A percentile compares a stretch with the other conserved stretches of the same genome.
These are phyloP conservation scores for Chrysoporthe cubensis DNA, from an alignment of 2,329 filamentous ascomycete genomes.

Conservation along the genomic window DNA sequence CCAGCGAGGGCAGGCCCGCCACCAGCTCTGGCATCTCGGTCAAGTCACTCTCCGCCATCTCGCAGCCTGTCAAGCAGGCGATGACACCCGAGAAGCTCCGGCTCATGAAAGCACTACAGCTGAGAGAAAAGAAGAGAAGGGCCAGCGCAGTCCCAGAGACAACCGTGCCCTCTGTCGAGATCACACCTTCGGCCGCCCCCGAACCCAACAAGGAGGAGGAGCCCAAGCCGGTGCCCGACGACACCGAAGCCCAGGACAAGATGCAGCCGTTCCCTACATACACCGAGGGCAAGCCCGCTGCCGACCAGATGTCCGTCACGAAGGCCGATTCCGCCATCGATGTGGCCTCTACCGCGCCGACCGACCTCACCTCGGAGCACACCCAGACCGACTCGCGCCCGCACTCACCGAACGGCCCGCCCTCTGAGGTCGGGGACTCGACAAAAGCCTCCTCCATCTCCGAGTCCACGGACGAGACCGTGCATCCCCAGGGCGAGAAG, in stretches of 20 bases:
- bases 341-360: slow-evolving; percentile 50
- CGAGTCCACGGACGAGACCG: slow-evolving; percentile 64
- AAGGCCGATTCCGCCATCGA: slow-evolving; percentile 61
- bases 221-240: slow-evolving; percentile 38
- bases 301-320: slow-evolving; percentile 43
- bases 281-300: slow-evolving; percentile 32
- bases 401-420: slow-evolving; percentile 55
- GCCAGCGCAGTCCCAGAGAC: slow-evolving; percentile 39
- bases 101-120: slow-evolving; percentile 90
- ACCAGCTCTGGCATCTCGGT: slow-evolving; percentile 52
- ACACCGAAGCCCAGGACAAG: slow-evolving; percentile 23
- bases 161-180: slow-evolving; percentile 35
- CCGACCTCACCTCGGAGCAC: slow-evolving; percentile 52
- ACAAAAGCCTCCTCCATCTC: slow-evolving; percentile 68
- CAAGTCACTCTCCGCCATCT: slow-evolving; percentile 42
- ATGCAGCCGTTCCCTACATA: slow-evolving; percentile 26
- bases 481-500: slow-evolving; percentile 46
- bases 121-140: slow-evolving; percentile 79
- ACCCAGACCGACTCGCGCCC: slow-evolving; percentile 61
- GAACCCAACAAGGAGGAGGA: slow-evolving; percentile 27
- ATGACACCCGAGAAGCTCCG: slow-evolving; percentile 89
- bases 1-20: slow-evolving; percentile 42
- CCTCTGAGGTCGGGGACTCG: slow-evolving; percentile 61
- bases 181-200: slow-evolving; percentile 17
- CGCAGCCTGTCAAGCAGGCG: slow-evolving; percentile 45